phyloP scores from a whole-genome alignment of 768 basidiomycete species.

The Lentinula raphanica region DNA sequence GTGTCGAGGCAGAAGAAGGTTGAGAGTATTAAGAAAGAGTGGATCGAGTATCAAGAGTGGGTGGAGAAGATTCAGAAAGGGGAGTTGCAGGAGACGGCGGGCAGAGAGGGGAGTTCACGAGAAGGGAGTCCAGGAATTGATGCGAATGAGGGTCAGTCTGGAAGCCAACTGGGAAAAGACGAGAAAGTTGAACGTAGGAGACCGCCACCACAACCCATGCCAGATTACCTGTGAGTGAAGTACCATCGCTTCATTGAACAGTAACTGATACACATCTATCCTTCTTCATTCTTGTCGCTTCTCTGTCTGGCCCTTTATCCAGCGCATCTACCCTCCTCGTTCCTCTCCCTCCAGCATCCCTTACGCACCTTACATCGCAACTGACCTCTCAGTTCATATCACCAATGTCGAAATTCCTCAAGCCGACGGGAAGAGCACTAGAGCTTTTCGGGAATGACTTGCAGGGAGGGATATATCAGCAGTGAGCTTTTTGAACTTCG shows the following conservation, averaged over 20 bases:
- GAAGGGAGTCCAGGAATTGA: slow-evolving; percentile 8
- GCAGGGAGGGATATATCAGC: background rate
- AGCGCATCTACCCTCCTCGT: slow-evolving; percentile 52
- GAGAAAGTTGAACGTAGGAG: slow-evolving; percentile 33
- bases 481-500: background rate
- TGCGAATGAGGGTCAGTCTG: slow-evolving; percentile 10
- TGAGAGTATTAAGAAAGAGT: slow-evolving; percentile 36
- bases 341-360: slow-evolving; percentile 52
- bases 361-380: slow-evolving; percentile 9
- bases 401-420: slow-evolving; percentile 48
- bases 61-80: slow-evolving; percentile 20
- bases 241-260: too few relatives aligned
- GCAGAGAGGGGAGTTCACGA: background rate
- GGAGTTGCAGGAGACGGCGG: slow-evolving; percentile 14
- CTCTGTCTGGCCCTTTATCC: background rate
- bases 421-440: slow-evolving; percentile 50
- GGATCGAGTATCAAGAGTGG: slow-evolving; percentile 49
- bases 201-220: slow-evolving; percentile 34
- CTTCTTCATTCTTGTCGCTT: background rate
- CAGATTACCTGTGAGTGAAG: slow-evolving; percentile 36
- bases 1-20: slow-evolving; percentile 33
- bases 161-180: slow-evolving; percentile 11
- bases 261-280: background rate
- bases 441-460: slow-evolving; percentile 37
- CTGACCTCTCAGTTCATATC: slow-evolving; percentile 34